Evolutionary conservation across 192 early-diverging fungal genomes (phyloP).

Genomic region (Coemansia sp.): DNA sequence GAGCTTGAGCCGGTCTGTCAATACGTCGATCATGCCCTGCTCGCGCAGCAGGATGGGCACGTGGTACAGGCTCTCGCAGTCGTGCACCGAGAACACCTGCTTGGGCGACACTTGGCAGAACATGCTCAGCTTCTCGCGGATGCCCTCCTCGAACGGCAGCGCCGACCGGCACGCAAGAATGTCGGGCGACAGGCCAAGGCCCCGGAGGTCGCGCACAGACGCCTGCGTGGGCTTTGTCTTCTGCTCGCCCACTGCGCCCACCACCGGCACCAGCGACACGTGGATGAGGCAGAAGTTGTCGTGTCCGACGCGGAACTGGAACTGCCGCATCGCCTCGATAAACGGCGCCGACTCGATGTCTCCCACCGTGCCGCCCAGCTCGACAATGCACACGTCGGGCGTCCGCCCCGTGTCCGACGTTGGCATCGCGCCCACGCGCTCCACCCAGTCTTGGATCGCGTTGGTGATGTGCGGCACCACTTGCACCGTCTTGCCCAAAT

Average conservation of each 20-base stretch:
- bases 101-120: constrained; percentile 97
- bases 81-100: constrained; percentile 92
- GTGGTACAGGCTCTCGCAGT: constrained; percentile 95
- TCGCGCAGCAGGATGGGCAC: constrained; percentile 87
- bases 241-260: constrained; percentile 97
- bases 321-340: constrained; percentile 99
- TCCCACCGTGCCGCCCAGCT: constrained; percentile 97
- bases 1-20: constrained; percentile 78
- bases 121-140: constrained; percentile 93
- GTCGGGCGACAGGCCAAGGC: constrained; percentile 92
- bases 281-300: constrained; percentile 98
- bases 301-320: constrained; percentile 98
- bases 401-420: constrained; percentile 65
- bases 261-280: constrained; percentile 94
- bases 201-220: constrained; percentile 91
- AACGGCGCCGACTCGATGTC: constrained; percentile 99
- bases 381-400: constrained; percentile 97
- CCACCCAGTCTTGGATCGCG: constrained; percentile 97
- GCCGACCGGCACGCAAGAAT: constrained; percentile 94
- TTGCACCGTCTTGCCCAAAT: constrained; percentile 98
- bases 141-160: constrained; percentile 77
- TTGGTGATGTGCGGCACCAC: constrained; percentile 98
- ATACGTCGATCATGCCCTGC: constrained; percentile 80
- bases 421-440: constrained; percentile 87
- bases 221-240: constrained; percentile 99